Conservation (phyloP, 306 rosid genomes). For the Cajanus cajan region DNA sequence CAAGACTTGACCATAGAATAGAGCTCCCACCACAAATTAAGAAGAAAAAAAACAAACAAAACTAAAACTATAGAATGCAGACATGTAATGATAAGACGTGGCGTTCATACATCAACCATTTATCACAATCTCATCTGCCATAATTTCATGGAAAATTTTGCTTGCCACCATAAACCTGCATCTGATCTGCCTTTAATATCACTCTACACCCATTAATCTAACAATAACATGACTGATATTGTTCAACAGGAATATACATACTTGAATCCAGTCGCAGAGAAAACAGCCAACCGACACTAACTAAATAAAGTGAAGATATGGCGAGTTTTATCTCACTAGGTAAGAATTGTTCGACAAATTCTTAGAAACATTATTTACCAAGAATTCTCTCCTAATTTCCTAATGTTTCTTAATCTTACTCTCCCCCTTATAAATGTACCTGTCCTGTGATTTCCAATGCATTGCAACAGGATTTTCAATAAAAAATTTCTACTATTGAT, state of each 20-base stretch:
- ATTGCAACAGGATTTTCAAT: background rate
- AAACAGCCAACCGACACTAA: background rate
- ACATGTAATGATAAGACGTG: too few species aligned
- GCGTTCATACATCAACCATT: background rate
- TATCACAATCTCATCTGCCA: background rate
- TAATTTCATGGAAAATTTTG: background rate
- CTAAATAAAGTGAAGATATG: background rate
- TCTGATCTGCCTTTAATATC: background rate
- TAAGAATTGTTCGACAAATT: background rate
- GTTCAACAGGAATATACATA: background rate
- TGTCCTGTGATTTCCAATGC: background rate
- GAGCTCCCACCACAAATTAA: background rate
- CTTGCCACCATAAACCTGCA: background rate
- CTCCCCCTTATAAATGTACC: background rate
- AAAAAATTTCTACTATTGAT: background rate
- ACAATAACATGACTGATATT: too few species aligned
- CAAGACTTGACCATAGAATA: background rate
- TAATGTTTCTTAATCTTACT: background rate
- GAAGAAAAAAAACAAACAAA: background rate
- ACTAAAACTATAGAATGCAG: too few species aligned
- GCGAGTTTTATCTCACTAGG: background rate
- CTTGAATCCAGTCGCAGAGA: background rate
- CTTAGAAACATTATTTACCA: background rate
- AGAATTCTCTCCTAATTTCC: background rate
- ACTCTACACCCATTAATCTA: background rate